Percentiles rank a stretch among this genome's conserved stretches.
phyloP scores from a whole-genome alignment of 768 basidiomycete species.

The Tylopilus cervinicoccineus region DNA sequence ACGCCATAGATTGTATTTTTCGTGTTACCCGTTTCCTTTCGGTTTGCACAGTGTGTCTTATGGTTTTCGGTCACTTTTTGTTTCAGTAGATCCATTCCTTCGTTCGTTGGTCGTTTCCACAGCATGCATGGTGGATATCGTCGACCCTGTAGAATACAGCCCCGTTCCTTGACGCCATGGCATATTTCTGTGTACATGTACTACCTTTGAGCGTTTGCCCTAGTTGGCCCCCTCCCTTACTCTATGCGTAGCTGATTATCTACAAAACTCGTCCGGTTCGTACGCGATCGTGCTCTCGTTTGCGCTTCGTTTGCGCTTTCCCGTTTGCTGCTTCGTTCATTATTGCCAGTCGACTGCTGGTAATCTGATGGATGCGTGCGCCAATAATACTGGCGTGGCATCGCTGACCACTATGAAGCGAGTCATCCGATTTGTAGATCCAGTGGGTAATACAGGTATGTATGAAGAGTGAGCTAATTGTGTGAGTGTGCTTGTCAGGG shows the following conservation, averaged over 20 bases:
- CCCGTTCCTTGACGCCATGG: conserved; percentile 7
- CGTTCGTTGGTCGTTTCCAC: conserved; percentile 1
- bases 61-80: conserved; percentile 16
- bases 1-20: conserved; percentile 26
- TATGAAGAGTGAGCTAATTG: background rate
- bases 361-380: background rate
- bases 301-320: conserved; percentile 5
- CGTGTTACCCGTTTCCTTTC: conserved; percentile 11
- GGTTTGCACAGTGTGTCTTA: conserved; percentile 12
- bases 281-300: conserved; percentile 8
- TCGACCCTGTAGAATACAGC: conserved; percentile 23
- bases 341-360: background rate
- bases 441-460: background rate
- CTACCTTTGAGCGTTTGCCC: conserved; percentile 4
- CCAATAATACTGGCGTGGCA: background rate
- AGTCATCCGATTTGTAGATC: too few relatives aligned
- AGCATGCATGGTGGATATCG: conserved; percentile 11
- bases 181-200: conserved; percentile 33
- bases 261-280: conserved; percentile 8
- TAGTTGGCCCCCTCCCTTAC: conserved; percentile 5
- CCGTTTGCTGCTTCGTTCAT: conserved; percentile 6
- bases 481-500: too few relatives aligned
- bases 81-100: conserved; percentile 26
- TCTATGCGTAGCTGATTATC: conserved; percentile 20
- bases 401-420: too few relatives aligned